A percentile compares a stretch with the other conserved stretches of the same genome.
Conservation (phyloP, 2,329 filamentous ascomycete genomes). For the Blastomyces silverae region DNA sequence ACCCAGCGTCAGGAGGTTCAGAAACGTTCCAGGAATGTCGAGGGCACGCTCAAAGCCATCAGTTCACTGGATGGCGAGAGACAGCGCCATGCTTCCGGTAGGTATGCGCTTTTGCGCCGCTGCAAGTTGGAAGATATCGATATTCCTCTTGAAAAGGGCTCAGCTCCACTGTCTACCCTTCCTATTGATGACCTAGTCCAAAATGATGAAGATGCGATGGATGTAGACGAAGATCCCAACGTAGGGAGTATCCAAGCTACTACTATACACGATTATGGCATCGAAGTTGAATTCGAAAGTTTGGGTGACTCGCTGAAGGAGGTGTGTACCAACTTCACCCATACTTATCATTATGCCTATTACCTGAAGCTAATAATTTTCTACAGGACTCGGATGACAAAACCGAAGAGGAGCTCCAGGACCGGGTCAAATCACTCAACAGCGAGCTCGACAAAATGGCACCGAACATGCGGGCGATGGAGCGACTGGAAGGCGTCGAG, state of each 20-base stretch:
- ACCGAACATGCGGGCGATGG: slow-evolving; percentile 92
- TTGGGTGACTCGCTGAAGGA: slow-evolving; percentile 77
- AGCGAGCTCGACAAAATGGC: slow-evolving; percentile 86
- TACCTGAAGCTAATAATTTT: slow-evolving; percentile 27
- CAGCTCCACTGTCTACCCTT: slow-evolving; percentile 65
- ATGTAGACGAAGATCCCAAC: slow-evolving; percentile 66
- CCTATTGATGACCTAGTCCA: slow-evolving; percentile 79
- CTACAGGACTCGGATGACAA: slow-evolving; percentile 59
- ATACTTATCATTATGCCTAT: slow-evolving; percentile 19
- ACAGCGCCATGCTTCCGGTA: slow-evolving; percentile 74
- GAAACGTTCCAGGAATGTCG: slow-evolving; percentile 77
- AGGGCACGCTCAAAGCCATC: slow-evolving; percentile 66
- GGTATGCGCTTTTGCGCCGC: slow-evolving; percentile 75
- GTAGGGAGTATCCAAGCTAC: slow-evolving; percentile 48
- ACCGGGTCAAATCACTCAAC: slow-evolving; percentile 67
- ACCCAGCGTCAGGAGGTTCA: slow-evolving; percentile 73
- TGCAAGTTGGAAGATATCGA: slow-evolving; percentile 92
- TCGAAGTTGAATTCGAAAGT: slow-evolving; percentile 75
- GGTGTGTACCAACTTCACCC: slow-evolving; percentile 43
- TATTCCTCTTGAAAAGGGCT: slow-evolving; percentile 68
- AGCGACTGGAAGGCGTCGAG: slow-evolving; percentile 81
- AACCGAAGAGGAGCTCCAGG: slow-evolving; percentile 67
- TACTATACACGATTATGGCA: slow-evolving; percentile 80
- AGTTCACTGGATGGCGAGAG: slow-evolving; percentile 74
- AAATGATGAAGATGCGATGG: slow-evolving; percentile 80